Evolutionary conservation across 208 protist species (phyloP), one percentile per base, ranked within the genome.

Genomic region (Trypanosoma conorhini): DNA sequence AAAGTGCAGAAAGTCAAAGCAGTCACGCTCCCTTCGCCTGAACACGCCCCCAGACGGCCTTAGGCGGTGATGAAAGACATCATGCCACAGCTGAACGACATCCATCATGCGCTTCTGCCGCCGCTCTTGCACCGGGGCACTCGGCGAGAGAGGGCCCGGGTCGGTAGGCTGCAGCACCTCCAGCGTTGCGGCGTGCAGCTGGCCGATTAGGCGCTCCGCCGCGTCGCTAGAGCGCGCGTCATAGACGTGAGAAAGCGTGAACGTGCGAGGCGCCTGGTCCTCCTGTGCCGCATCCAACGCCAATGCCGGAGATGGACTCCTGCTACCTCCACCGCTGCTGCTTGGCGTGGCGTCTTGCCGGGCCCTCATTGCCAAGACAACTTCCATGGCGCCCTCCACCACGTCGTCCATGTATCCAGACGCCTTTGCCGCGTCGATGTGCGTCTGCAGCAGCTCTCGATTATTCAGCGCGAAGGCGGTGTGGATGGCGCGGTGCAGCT

Each of bases 381-480:
- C 60, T 38, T 67, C 64, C n/a, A 68, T 40, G 3, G 69, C 70
- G 56, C 63, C 51, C 24, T 66, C 72, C 22, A 85, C 75, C 24
- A 68, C 70, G 0, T 67, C 72, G 61, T 85, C 83, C 19, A 38
- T 73, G 74, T 80, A 75, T 30, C 42, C 46, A 26, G 57, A 62
- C 0, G 56, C 63, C 15, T 56, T 60, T 21, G 83, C 77, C 31
- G 51, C 4, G 28, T 69, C 57, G 48, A 89, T 62, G 28, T 82
- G 67, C 26, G 54, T 58, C 60, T 79, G 76, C 12, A 89, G 74
- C 22, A 86, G 33, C 19, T 59, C 72, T 38, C 56, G 28, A 67
- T 79, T 86, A 22, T 64, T 50, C 70, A 89, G 61, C 52, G 79
- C 68, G 22, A 72, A 69, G 15, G 83, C 83, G 1, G 72, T 72